A percentile compares a stretch with the other conserved stretches of the same genome.
phyloP scores from a whole-genome alignment of 148 eudicot species.

The Talinum fruticosum region DNA sequence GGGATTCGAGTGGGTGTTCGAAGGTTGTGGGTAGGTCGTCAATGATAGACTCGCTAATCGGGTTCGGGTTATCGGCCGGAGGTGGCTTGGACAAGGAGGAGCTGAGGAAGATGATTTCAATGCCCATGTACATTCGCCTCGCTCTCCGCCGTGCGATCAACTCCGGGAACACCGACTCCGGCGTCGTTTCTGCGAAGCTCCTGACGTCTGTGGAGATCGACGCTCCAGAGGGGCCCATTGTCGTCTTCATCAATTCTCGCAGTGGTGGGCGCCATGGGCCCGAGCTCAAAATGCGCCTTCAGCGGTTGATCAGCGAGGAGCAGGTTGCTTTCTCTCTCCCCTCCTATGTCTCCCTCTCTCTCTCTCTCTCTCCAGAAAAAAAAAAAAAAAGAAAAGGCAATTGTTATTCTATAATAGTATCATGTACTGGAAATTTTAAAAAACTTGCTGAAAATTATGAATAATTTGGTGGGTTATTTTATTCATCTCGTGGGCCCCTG shows the following conservation, averaged over 20 bases:
- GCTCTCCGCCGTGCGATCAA: constrained; percentile 63
- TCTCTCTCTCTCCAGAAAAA: too few relatives aligned
- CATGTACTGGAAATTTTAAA: too few relatives aligned
- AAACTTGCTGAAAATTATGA: not conserved
- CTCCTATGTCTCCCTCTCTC: too few relatives aligned
- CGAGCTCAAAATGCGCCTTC: constrained; percentile 54
- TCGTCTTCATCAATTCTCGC: constrained; percentile 78
- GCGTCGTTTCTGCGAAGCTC: constrained; percentile 27
- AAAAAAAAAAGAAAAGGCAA: too few relatives aligned
- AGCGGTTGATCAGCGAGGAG: constrained; percentile 72
- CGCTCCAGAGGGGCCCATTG: constrained; percentile 50
- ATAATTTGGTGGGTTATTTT: not conserved
- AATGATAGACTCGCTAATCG: constrained; percentile 60
- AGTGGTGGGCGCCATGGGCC: constrained; percentile 95
- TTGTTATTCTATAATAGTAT: too few relatives aligned
- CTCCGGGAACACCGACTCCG: constrained; percentile 37
- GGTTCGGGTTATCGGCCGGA: constrained; percentile 52
- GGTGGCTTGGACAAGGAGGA: constrained; percentile 45
- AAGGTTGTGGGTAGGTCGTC: constrained; percentile 48
- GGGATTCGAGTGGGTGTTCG: not conserved
- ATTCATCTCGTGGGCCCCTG: too few relatives aligned
- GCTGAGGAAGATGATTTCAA: constrained; percentile 35
- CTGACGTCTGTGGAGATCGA: constrained; percentile 28
- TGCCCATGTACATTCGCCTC: constrained; percentile 59
- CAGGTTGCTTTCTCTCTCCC: constrained; percentile 48